Percentiles rank a stretch among this genome's conserved stretches.
Conservation (phyloP, 2,329 filamentous ascomycete genomes). For the Pyrenochaeta sp. region DNA sequence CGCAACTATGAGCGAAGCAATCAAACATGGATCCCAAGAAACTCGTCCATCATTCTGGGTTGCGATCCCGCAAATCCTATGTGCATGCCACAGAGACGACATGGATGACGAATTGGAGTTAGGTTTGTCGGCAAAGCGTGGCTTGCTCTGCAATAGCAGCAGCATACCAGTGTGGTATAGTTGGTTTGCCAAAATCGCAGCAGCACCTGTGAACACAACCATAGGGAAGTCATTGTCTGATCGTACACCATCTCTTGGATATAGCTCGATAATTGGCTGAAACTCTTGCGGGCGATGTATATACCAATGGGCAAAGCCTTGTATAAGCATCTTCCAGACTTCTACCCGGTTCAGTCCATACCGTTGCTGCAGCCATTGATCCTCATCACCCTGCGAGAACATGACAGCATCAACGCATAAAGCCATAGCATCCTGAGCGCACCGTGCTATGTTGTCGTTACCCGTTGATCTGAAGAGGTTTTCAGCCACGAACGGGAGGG, state of each 20-base stretch:
- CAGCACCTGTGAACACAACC: constrained; percentile 58
- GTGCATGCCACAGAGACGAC: constrained; percentile 60
- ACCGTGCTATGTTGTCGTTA: constrained; percentile 14
- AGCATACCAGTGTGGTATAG: constrained; percentile 66
- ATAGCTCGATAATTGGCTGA: constrained; percentile 46
- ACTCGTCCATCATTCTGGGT: constrained; percentile 57
- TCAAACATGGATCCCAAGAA: constrained; percentile 60
- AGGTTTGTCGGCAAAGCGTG: constrained; percentile 52
- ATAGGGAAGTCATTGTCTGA: constrained; percentile 48
- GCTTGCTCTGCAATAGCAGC: constrained; percentile 61
- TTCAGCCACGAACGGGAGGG: constrained; percentile 12
- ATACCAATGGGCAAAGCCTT: constrained; percentile 29
- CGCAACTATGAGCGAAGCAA: constrained; percentile 57
- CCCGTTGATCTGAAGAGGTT: background rate
- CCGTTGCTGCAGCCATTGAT: constrained; percentile 26
- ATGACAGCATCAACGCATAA: constrained; percentile 31
- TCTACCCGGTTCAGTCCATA: constrained; percentile 28
- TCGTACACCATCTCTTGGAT: constrained; percentile 24
- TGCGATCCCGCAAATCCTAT: constrained; percentile 60
- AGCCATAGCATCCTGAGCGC: constrained; percentile 19
- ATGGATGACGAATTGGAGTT: constrained; percentile 41
- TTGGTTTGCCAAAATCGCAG: constrained; percentile 59
- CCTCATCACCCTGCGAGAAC: constrained; percentile 31
- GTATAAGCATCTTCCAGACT: constrained; percentile 27
- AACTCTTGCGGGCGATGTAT: constrained; percentile 27